phyloP scores from a whole-genome alignment of 139 green algal species.

The Monoraphidium neglectum region DNA sequence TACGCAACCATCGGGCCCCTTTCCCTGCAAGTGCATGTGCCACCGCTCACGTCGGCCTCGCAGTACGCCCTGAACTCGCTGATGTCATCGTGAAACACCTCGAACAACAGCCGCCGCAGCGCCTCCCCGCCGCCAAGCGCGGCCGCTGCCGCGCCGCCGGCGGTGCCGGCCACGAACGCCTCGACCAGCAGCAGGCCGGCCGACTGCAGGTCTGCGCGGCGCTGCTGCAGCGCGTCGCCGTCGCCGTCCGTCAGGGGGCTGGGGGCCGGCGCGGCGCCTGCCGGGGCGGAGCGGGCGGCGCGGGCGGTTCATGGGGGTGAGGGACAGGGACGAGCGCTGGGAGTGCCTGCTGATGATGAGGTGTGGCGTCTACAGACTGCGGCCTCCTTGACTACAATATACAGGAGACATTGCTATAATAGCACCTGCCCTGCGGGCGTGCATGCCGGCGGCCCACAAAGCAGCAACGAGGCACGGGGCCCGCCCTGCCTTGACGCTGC shows the following conservation, averaged over 20 bases:
- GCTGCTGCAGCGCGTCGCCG: neutral
- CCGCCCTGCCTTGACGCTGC: no score
- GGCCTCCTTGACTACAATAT: neutral
- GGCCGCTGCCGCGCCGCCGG: slow-evolving; percentile 9
- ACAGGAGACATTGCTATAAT: neutral
- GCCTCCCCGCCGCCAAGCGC: neutral
- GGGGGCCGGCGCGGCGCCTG: neutral
- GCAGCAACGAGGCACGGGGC: no score
- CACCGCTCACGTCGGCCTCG: neutral
- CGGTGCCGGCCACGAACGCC: slow-evolving; percentile 28
- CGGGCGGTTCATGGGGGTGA: neutral
- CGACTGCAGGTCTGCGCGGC: neutral
- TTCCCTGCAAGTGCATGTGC: neutral
- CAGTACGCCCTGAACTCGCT: slow-evolving; percentile 29
- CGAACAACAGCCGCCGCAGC: slow-evolving; percentile 32
- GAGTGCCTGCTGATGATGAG: no score
- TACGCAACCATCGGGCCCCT: neutral
- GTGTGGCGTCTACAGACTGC: no score
- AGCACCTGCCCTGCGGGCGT: neutral
- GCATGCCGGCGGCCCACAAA: neutral
- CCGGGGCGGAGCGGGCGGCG: neutral
- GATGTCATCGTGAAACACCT: slow-evolving; percentile 33
- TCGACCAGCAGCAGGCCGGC: slow-evolving; percentile 16
- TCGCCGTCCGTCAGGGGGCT: neutral
- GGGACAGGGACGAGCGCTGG: no score